Evolutionary conservation across 2,329 filamentous ascomycete species (phyloP).

Genomic region (Arthrobotrys iridis): DNA sequence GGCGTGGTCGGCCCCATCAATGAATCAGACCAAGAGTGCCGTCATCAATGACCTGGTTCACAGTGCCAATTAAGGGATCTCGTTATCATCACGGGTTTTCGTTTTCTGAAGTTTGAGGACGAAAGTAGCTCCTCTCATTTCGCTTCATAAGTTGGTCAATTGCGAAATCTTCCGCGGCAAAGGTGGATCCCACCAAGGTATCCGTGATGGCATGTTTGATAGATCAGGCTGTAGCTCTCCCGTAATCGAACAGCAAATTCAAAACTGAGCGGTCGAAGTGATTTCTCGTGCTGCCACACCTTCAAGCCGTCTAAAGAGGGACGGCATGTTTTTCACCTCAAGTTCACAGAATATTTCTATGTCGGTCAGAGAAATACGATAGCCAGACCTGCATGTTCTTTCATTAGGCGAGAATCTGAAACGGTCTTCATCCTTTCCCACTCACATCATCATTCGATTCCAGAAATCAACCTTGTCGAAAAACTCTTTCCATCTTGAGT

Average conservation of each 20-base stretch:
- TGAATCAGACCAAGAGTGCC: slow-evolving; percentile 40
- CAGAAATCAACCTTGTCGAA: slow-evolving; percentile 42
- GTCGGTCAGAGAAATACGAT: slow-evolving; percentile 34
- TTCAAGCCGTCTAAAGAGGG: slow-evolving; percentile 35
- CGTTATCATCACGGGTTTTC: slow-evolving; percentile 28
- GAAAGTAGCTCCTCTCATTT: slow-evolving; percentile 41
- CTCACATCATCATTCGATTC: slow-evolving; percentile 29
- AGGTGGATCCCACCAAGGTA: slow-evolving; percentile 30
- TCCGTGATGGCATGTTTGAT: slow-evolving; percentile 4
- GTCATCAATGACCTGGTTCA: slow-evolving; percentile 31
- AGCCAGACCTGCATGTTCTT: slow-evolving; percentile 34
- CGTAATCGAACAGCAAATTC: slow-evolving; percentile 21
- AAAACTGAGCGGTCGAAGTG: slow-evolving; percentile 1
- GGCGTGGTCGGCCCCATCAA: slow-evolving; percentile 46
- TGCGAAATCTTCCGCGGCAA: slow-evolving; percentile 44
- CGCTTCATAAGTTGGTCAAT: slow-evolving; percentile 41
- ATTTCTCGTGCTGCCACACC: slow-evolving; percentile 50
- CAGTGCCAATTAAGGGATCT: slow-evolving; percentile 8
- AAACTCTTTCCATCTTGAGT: slow-evolving; percentile 18
- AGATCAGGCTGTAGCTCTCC: slow-evolving; percentile 50
- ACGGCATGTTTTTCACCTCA: slow-evolving; percentile 33
- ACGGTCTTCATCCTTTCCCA: slow-evolving; percentile 38
- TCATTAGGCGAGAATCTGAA: slow-evolving; percentile 51
- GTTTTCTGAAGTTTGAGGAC: slow-evolving; percentile 13
- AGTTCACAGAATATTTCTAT: slow-evolving; percentile 38